phyloP scores from a whole-genome alignment of 2,329 filamentous ascomycete genomes.

The Monilinia fructigena region DNA sequence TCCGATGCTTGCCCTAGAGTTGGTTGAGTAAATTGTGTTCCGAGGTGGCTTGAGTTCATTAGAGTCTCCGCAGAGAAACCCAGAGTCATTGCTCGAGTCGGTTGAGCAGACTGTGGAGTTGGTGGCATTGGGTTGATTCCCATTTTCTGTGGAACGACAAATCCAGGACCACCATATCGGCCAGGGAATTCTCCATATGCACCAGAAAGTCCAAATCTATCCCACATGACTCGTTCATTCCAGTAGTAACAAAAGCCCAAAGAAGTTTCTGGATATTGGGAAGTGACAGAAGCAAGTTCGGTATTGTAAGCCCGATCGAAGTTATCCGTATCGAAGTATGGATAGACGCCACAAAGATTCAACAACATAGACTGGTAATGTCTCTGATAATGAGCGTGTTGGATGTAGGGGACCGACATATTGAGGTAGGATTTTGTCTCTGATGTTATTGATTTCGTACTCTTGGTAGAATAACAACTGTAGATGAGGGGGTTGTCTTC shows the following conservation, averaged over 20 bases:
- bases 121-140: not conserved
- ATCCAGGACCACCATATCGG: not conserved
- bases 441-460: not conserved
- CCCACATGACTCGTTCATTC: constrained; percentile 8
- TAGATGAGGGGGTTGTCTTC: not conserved
- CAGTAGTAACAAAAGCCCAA: constrained; percentile 14
- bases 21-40: not conserved
- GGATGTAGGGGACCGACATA: not conserved
- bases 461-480: not conserved
- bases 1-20: not conserved
- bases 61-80: not conserved
- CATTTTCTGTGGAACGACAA: not conserved
- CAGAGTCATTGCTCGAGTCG: not conserved
- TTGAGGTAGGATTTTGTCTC: not conserved
- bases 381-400: constrained; percentile 7
- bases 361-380: constrained; percentile 12
- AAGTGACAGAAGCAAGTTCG: not conserved
- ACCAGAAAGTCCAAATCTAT: not conserved
- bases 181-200: constrained; percentile 13
- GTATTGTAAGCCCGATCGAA: constrained; percentile 11
- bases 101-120: not conserved
- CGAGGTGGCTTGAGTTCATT: not conserved
- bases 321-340: constrained; percentile 3
- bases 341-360: constrained; percentile 2
- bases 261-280: not conserved